Percentiles rank a stretch among this genome's conserved stretches.
Evolutionary conservation across 257 asterid species (phyloP).

Genomic region (Przewalskia tangutica): DNA sequence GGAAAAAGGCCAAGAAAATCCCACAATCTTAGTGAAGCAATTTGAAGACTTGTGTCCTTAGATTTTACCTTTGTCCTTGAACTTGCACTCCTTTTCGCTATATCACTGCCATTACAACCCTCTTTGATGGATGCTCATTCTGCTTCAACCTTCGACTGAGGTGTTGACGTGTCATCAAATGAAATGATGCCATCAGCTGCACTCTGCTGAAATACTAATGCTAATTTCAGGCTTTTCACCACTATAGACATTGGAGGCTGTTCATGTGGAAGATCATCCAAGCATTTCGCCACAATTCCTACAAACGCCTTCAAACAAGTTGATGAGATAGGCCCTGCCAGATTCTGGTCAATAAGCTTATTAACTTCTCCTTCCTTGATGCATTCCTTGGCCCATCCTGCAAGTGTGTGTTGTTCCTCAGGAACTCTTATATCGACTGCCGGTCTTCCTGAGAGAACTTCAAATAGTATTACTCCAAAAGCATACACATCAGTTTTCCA

Average conservation of each 20-base stretch:
- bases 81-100: slow-evolving; percentile 21
- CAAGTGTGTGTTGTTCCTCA: slow-evolving; percentile 54
- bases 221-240: slow-evolving; percentile 47
- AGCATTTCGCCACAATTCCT: slow-evolving; percentile 53
- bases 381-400: slow-evolving; percentile 61
- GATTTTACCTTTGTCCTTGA: slow-evolving; percentile 17
- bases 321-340: slow-evolving; percentile 33
- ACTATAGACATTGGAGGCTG: slow-evolving; percentile 65
- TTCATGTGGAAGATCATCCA: slow-evolving; percentile 44
- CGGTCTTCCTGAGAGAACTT: slow-evolving; percentile 54
- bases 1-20: slow-evolving; percentile 29
- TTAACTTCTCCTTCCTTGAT: slow-evolving; percentile 44
- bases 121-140: slow-evolving; percentile 23
- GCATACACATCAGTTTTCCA: slow-evolving; percentile 67
- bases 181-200: slow-evolving; percentile 39
- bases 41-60: slow-evolving; percentile 21
- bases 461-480: slow-evolving; percentile 65
- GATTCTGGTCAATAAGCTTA: slow-evolving; percentile 36
- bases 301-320: slow-evolving; percentile 44
- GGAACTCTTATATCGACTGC: slow-evolving; percentile 40
- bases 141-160: slow-evolving; percentile 24
- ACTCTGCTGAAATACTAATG: slow-evolving; percentile 38
- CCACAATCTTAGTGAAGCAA: slow-evolving; percentile 46
- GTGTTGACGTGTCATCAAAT: slow-evolving; percentile 25
- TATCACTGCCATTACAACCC: slow-evolving; percentile 11